These are phyloP conservation scores for Candida xiaguanensis DNA, from an alignment of 805 yeast species.

Conservation along the genomic window DNA sequence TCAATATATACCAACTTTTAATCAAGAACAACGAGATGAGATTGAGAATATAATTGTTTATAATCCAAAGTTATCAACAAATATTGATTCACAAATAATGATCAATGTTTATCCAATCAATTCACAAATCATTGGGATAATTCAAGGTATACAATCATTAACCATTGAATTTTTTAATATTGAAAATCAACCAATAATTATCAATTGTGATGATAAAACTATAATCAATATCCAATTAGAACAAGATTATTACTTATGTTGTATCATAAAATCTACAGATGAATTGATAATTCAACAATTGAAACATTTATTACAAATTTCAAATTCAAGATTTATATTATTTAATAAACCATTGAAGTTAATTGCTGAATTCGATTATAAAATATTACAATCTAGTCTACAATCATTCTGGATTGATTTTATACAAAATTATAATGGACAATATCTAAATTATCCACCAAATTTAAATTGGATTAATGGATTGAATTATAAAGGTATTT, in stretches of 20 bases:
- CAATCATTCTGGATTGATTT: constrained; percentile 29
- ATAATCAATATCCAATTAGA: constrained; percentile 24
- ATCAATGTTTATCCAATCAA: constrained; percentile 20
- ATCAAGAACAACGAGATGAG: constrained; percentile 3
- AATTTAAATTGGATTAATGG: constrained; percentile 33
- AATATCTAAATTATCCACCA: constrained; percentile 17
- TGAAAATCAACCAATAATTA: constrained; percentile 16
- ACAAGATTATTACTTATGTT: constrained; percentile 22
- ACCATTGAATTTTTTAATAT: constrained; percentile 20
- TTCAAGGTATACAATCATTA: constrained; percentile 34
- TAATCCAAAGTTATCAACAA: constrained; percentile 32
- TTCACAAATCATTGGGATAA: constrained; percentile 24
- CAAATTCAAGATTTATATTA: constrained; percentile 24
- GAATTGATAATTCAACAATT: constrained; percentile 24
- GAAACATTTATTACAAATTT: constrained; percentile 15
- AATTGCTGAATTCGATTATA: constrained; percentile 14
- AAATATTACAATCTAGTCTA: constrained; percentile 15
- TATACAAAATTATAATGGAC: constrained; percentile 21
- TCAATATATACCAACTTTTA: constrained; percentile 24
- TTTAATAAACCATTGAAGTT: constrained; percentile 24
- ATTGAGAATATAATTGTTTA: constrained; percentile 25
- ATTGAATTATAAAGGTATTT: constrained; percentile 32
- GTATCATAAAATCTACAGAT: constrained; percentile 19
- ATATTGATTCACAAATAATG: constrained; percentile 10
- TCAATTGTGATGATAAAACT: constrained; percentile 23